Percentiles rank a stretch among this genome's conserved stretches.
Evolutionary conservation across 148 eudicot species (phyloP).

Genomic region (Salicornia ramosissima): DNA sequence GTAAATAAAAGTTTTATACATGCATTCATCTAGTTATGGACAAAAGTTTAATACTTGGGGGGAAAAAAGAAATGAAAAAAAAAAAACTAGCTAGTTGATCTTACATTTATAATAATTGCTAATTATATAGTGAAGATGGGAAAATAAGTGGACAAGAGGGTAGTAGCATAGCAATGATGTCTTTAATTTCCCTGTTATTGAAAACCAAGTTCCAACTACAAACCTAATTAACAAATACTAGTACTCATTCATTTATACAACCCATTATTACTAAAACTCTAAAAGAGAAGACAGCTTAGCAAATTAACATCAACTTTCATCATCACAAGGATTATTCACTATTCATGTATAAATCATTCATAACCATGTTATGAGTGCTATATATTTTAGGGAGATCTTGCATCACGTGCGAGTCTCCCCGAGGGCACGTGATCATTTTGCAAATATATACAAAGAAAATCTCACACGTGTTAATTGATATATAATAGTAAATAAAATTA

Average conservation of each 20-base stretch:
- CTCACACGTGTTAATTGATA: slow-evolving; percentile 17
- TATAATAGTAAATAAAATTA: neutral
- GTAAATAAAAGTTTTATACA: too few species aligned
- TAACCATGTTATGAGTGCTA: neutral
- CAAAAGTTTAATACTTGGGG: slow-evolving; percentile 4
- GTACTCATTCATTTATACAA: neutral
- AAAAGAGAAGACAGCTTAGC: slow-evolving; percentile 21
- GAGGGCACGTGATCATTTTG: slow-evolving; percentile 20
- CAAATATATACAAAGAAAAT: neutral
- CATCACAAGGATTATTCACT: neutral
- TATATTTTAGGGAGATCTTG: neutral
- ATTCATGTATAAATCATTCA: too few species aligned
- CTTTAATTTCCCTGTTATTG: slow-evolving; percentile 18
- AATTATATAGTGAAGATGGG: slow-evolving; percentile 19
- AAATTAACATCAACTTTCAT: slow-evolving; percentile 21
- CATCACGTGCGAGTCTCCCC: slow-evolving; percentile 15
- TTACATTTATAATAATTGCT: slow-evolving; percentile 16
- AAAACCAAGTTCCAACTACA: slow-evolving; percentile 28
- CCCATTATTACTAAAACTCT: neutral
- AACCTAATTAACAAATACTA: slow-evolving; percentile 18
- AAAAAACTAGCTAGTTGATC: neutral
- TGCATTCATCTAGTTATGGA: slow-evolving; percentile 3
- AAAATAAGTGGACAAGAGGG: slow-evolving; percentile 23
- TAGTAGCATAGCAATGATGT: slow-evolving; percentile 30
- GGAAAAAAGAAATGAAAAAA: neutral